Evolutionary conservation across 2,329 filamentous ascomycete species (phyloP), one percentile per base, ranked within the genome.

Genomic region (Spiromastix sp.): DNA sequence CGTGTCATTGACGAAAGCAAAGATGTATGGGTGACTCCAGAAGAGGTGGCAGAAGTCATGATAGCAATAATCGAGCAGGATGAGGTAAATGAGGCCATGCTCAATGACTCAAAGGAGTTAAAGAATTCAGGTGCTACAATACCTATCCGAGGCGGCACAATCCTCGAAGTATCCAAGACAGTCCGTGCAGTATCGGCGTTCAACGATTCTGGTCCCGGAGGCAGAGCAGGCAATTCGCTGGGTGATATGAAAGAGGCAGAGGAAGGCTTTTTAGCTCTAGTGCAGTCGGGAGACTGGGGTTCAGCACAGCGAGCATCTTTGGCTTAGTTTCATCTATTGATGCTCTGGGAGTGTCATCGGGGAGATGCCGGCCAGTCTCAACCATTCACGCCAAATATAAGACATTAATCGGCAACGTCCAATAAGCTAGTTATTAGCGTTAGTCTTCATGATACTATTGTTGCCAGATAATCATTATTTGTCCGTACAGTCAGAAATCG

Each of bases 21-120:
- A 10, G 73, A 77, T 46, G 60, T 53, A 39, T 78, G 73, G 73
- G 71, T 74, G 10, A 71, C 66, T n/a, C 62, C 73, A 0, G 72
- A 77, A 44, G 71, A 77, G 45, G 73, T 78, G 0, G 73, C 72
- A 0, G 60, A 67, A 27, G 70, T 68, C 2, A 77, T 79, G 73
- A 41, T 76, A 37, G 60, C 64, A 25, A 66, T 72, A 38, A 54
- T 74, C 24, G 67, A 72, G 41, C 67, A 71, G 30, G 55, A 64
- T 4, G 56, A 61, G 19, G 54, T 64, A 15, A 52, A 52, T 38
- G 49, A 55, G 39, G 52, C 48, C 15, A 57, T 55, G 38, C 45
- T 44, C 17, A 41, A 16, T 38, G 50, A 59, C 38, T 47, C 45
- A 22, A 44, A 46, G 7, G 51, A 51, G n/a, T 47, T 45, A 22